Evolutionary conservation across 1,284 basidiomycete genomes (phyloP), one percentile per base, ranked within the genome.

Genomic region (Inonotus obliquus): DNA sequence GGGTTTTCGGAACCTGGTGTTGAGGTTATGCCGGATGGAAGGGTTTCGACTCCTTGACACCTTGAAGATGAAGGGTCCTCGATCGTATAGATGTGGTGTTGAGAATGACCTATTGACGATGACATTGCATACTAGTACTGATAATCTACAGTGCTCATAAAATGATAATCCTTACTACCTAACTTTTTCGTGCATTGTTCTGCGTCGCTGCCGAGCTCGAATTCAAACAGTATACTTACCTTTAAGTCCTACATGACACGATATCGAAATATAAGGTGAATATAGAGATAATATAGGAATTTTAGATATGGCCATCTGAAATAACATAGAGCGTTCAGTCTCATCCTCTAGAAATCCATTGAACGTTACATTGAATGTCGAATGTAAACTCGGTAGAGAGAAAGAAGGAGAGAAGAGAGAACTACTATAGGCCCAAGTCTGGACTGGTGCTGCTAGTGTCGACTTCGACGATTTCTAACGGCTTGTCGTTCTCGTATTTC

Each of bases 1-100:
- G 89, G 90, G 32, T 92, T 92, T 71, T 79, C 79, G 10, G 77
- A 85, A 48, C 69, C 73, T 73, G 63, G 68, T 65, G 52, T 71
- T 54, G 66, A 65, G 48, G 72, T 70, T 32, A 66, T 63, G 10
- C 77, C 77, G 37, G 81, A 81, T 41, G 80, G 78, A 6, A 79
- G 76, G 59, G 80, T 83, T 41, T 69, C 73, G 39, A 65, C 63
- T 51, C 58, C 59, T 2, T 57, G 47, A 37, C n/a, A n/a, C n/a
- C n/a, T n/a, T n/a, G n/a, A n/a, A n/a, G n/a, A 54, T 65, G n/a
- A 59, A 38, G 51, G 51, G 54, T 52, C n/a, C n/a, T n/a, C n/a
- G n/a, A n/a, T n/a, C n/a, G n/a, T n/a, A n/a, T n/a, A n/a, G n/a
- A n/a, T n/a, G n/a, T n/a, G n/a, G n/a, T n/a, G n/a, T n/a, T n/a